These are phyloP conservation scores for Ceratocystis eucalypticola DNA, from an alignment of 2,329 filamentous ascomycete genomes.

Conservation along the genomic window DNA sequence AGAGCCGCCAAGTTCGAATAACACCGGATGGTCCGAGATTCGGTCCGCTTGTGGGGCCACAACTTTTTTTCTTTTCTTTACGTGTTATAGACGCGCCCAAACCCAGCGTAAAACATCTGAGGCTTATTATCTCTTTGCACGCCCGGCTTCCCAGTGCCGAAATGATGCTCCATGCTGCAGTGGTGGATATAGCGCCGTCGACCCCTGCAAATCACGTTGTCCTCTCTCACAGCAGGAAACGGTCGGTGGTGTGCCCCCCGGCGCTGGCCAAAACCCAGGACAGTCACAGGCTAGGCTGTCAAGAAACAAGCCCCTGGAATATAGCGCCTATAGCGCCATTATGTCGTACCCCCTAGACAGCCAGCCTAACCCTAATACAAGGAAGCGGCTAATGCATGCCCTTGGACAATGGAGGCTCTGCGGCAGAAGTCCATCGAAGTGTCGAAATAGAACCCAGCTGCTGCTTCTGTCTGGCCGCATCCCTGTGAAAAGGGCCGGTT, in stretches of 20 bases:
- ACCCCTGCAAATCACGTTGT: background rate
- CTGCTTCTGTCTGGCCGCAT: background rate
- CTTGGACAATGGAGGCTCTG: conserved; percentile 1
- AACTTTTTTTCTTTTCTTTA: background rate
- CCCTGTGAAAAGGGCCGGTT: conserved; percentile 4
- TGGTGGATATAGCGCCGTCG: background rate
- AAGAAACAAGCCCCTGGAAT: too few relatives aligned
- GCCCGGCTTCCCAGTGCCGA: background rate
- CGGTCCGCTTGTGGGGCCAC: conserved; percentile 17
- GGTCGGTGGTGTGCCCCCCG: too few relatives aligned
- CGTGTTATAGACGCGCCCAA: background rate
- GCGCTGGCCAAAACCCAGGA: too few relatives aligned
- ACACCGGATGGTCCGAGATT: conserved; percentile 18
- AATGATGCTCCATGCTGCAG: background rate
- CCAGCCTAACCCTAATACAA: background rate
- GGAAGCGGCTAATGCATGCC: background rate
- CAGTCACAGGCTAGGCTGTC: too few relatives aligned
- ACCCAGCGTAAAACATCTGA: background rate
- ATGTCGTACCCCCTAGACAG: background rate
- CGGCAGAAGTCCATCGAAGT: background rate
- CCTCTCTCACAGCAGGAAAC: background rate
- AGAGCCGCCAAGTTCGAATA: conserved; percentile 10
- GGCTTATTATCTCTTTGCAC: background rate
- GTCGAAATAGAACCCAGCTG: background rate
- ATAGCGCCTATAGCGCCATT: background rate